Base-by-base conservation (phyloP, 2,329 filamentous ascomycete species). In the Fusarium secorum region DNA sequence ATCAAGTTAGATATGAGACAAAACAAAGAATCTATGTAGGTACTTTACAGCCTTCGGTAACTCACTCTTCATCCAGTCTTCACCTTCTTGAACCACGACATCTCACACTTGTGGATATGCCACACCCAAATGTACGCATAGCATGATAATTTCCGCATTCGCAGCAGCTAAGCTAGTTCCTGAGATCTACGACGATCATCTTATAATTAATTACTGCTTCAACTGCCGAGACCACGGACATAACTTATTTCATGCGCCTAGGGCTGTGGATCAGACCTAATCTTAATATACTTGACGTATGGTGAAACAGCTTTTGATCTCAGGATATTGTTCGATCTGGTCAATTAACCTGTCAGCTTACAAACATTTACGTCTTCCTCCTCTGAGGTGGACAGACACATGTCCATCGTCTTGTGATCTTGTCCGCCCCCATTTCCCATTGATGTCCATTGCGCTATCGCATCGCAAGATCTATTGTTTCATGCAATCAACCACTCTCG, bases 291-390 rank as follows among this genome's bases (percentile, higher is more conserved):
- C 42, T 64, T 53, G 38, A 33, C 7, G 2, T 7, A 14, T 38
- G 4, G 18, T 58, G 28, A 46, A 64, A 20, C 26, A 42, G 24
- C 5, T 28, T 35, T 48, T 36, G 35, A 64, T 58, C 33, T 53
- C 11, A 38, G 30, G 15, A 41, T 56, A 24, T 56, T 58, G 52
- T 64, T 68, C 58, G 44, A 71, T 54, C 42, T 64, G 69, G 44
- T 70, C 46, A 72, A 72, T 66, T 60, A 70, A 67, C 66, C 61
- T 64, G 67, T 64, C 66, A 70, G 57, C 56, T 70, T 70, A 72
- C 57, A 70, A 49, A 45, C 68, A 70, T 70, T 59, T 67, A 67
- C 62, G 70, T 58, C 51, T 46, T 70, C 67, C 65, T 63, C 51
- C 59, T 70, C n/a, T 44, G 60, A 46, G 56, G 45, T 49, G 36